These are phyloP conservation scores for Lanmaoa rubissima DNA, from an alignment of 768 basidiomycete genomes.

Conservation along the genomic window DNA sequence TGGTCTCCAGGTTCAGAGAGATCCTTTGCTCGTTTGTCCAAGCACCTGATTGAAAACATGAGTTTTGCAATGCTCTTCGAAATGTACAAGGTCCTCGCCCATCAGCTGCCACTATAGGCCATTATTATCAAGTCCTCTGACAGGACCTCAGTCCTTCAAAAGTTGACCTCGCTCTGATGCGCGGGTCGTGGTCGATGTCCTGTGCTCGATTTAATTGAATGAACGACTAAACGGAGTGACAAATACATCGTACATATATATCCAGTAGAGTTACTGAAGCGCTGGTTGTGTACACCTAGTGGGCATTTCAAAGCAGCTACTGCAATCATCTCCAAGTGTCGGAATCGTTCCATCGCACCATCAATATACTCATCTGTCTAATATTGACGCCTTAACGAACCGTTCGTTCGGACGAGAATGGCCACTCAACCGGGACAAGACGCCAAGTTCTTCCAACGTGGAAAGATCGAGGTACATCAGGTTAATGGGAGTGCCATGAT, in stretches of 20 bases:
- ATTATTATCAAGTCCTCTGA: not conserved
- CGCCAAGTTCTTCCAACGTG: constrained; percentile 89
- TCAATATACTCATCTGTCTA: constrained; percentile 1
- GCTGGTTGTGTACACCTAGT: not conserved
- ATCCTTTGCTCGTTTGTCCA: not conserved
- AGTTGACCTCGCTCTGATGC: not conserved
- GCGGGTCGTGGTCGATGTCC: not conserved
- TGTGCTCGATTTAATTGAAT: not conserved
- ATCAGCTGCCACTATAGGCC: not conserved
- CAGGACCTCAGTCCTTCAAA: too few relatives aligned
- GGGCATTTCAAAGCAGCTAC: not conserved
- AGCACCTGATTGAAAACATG: constrained; percentile 60
- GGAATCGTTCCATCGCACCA: not conserved
- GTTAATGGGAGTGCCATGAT: constrained; percentile 4
- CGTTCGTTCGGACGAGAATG: constrained; percentile 29
- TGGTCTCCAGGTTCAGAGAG: not conserved
- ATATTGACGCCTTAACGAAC: not conserved
- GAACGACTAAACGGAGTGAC: not conserved
- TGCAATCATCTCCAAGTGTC: not conserved
- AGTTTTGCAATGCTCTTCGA: constrained; percentile 61
- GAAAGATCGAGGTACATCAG: constrained; percentile 77
- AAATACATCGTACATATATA: not conserved
- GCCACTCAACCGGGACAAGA: constrained; percentile 68
- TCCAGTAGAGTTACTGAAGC: not conserved
- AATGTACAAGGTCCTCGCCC: constrained; percentile 45